These are phyloP conservation scores for Puccinia brachypodii DNA, from an alignment of 1,284 basidiomycete species.

Conservation along the genomic window DNA sequence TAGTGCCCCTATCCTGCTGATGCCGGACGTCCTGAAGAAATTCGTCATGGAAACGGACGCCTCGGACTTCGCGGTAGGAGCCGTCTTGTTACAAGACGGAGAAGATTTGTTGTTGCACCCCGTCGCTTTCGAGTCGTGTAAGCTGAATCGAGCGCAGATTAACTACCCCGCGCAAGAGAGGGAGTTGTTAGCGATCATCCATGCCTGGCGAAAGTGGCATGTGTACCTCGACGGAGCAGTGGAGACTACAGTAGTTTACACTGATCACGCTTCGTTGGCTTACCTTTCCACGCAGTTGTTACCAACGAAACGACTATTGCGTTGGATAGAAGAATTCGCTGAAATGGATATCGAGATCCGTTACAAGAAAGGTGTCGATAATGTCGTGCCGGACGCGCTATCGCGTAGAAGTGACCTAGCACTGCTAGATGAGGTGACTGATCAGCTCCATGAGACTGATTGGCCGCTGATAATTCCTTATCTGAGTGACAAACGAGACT, in stretches of 20 bases:
- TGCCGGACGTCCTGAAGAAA: neutral
- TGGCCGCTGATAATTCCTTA: conserved; percentile 14
- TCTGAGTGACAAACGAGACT: neutral
- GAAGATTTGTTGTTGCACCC: conserved; percentile 2
- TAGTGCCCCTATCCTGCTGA: neutral
- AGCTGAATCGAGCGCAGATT: conserved; percentile 42
- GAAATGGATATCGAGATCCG: neutral
- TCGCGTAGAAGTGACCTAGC: neutral
- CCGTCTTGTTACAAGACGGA: conserved; percentile 28
- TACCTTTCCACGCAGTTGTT: neutral
- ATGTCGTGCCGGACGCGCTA: neutral
- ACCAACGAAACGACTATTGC: neutral
- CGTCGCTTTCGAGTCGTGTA: conserved; percentile 43
- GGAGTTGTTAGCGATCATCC: conserved; percentile 49
- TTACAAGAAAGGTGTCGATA: neutral
- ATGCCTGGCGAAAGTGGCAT: conserved; percentile 47
- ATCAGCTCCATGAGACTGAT: neutral
- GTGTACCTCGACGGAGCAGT: conserved; percentile 33
- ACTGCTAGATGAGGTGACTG: neutral
- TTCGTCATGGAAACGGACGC: conserved; percentile 20
- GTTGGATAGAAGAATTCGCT: conserved; percentile 1
- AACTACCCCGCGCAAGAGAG: conserved; percentile 49
- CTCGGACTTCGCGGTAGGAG: conserved; percentile 18
- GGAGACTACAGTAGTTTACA: neutral
- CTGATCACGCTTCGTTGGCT: neutral